Evolutionary conservation across 1,284 basidiomycete genomes (phyloP).

Genomic region (Mycena citricolor): DNA sequence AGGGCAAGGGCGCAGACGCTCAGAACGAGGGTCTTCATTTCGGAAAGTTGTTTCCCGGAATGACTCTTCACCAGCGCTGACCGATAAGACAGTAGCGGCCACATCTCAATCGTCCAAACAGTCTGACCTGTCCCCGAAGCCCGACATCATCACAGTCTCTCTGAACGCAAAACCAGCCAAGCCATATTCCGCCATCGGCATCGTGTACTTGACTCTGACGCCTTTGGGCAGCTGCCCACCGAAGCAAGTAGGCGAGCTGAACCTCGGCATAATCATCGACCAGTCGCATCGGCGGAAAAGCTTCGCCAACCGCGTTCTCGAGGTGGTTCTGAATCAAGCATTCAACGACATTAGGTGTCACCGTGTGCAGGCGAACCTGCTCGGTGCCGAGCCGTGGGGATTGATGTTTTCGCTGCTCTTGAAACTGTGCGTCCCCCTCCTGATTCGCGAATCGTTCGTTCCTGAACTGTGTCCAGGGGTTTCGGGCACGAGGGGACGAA

Average conservation of each 20-base stretch:
- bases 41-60: too few relatives aligned
- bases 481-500: conserved; percentile 62
- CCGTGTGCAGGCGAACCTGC: conserved; percentile 54
- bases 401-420: conserved; percentile 44
- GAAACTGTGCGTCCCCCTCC: conserved; percentile 33
- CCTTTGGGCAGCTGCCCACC: conserved; percentile 28
- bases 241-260: conserved; percentile 42
- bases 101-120: too few relatives aligned
- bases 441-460: neutral
- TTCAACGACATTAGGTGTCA: conserved; percentile 51
- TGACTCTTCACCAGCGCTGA: too few relatives aligned
- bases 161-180: too few relatives aligned
- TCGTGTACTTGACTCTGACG: conserved; percentile 44
- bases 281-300: conserved; percentile 38
- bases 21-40: too few relatives aligned
- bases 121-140: too few relatives aligned
- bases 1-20: too few relatives aligned
- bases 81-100: too few relatives aligned
- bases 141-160: too few relatives aligned
- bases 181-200: conserved; percentile 39
- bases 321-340: conserved; percentile 44
- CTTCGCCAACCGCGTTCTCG: conserved; percentile 44
- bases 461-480: conserved; percentile 34
- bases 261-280: conserved; percentile 50
- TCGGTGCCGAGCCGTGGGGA: conserved; percentile 42